Evolutionary conservation across 306 rosid species (phyloP), one percentile per base, ranked within the genome.

Genomic region (Acacia melanoxylon): DNA sequence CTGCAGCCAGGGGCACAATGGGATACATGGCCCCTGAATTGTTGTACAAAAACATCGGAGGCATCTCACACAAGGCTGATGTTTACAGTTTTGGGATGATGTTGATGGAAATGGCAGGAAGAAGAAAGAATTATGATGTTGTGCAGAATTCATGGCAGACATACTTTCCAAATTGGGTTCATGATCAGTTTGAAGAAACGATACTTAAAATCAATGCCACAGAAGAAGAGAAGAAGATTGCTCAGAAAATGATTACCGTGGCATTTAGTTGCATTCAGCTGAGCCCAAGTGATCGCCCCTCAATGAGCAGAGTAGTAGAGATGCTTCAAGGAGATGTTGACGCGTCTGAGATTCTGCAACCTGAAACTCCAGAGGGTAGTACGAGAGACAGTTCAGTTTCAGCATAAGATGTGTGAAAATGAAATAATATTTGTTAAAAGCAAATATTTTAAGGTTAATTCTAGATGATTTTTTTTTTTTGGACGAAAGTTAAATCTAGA

Each of bases 281-380:
- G 68, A 78, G 58, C 8, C 82, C 82, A 14, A 35, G 22, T 40
- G 76, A 78, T 51, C 82, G 68, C 17, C 76, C 82, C 31, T 52
- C 82, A 40, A 79, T 79, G 82, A 79, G 61, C 4, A 48, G 40
- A 54, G 76, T 68, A 11, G 69, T 70, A 24, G 33, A 79, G 58
- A 79, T 79, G 82, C 82, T 68, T 79, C 68, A 79, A 52, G 76
- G 76, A 78, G 52, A 67, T 27, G 73, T 3, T 58, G 31, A 58
- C 22, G 4, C 35, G 6, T 25, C 33, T 46, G 62, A 77, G 67
- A 52, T 41, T 76, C 70, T 62, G 19, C 72, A 42, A 42, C 19
- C 29, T 4, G 29, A 76, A 42, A 72, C 72, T 25, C 40, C 67
- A 59, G 33, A 24, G 29, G 3, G 11, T 24, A 10, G 66, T 59